Conservation (phyloP, 805 yeast genomes). For the Torulaspora maleeae region DNA sequence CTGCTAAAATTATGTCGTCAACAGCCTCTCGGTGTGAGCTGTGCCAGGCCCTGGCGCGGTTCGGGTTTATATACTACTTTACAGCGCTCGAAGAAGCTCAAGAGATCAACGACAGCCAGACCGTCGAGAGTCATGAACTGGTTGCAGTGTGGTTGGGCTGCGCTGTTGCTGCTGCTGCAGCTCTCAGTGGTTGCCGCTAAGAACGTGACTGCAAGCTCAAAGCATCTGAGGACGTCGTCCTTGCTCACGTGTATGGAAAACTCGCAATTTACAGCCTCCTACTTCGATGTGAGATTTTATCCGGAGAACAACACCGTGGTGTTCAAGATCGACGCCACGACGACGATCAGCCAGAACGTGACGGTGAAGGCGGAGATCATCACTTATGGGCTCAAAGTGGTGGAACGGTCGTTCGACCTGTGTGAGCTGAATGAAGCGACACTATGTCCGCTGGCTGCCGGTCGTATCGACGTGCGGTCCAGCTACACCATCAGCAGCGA, state of each 20-base stretch:
- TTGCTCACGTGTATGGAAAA: slow-evolving; percentile 87
- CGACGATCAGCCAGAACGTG: slow-evolving; percentile 71
- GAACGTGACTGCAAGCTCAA: slow-evolving; percentile 14
- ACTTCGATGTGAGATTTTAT: slow-evolving; percentile 68
- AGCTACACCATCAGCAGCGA: slow-evolving; percentile 40
- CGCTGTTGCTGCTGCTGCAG: slow-evolving; percentile 1
- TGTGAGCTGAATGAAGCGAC: slow-evolving; percentile 56
- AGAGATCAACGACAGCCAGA: not conserved
- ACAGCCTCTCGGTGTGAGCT: not conserved
- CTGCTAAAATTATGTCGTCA: not conserved
- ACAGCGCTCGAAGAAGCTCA: not conserved
- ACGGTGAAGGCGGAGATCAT: slow-evolving; percentile 60
- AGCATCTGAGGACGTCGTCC: slow-evolving; percentile 51
- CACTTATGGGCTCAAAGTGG: slow-evolving; percentile 73
- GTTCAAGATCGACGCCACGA: slow-evolving; percentile 69
- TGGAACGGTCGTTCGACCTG: slow-evolving; percentile 52
- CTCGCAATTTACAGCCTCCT: slow-evolving; percentile 80
- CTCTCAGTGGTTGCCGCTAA: slow-evolving; percentile 2
- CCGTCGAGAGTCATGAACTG: slow-evolving; percentile 1
- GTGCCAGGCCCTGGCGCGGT: no score
- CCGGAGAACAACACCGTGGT: slow-evolving; percentile 60
- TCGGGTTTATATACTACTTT: not conserved
- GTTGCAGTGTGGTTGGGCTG: slow-evolving; percentile 1
- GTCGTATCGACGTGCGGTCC: slow-evolving; percentile 71
- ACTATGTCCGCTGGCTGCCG: slow-evolving; percentile 82